A percentile compares a stretch with the other conserved stretches of the same genome.
These are phyloP conservation scores for Hypericum perforatum DNA, from an alignment of 345 rosid species.

Conservation along the genomic window DNA sequence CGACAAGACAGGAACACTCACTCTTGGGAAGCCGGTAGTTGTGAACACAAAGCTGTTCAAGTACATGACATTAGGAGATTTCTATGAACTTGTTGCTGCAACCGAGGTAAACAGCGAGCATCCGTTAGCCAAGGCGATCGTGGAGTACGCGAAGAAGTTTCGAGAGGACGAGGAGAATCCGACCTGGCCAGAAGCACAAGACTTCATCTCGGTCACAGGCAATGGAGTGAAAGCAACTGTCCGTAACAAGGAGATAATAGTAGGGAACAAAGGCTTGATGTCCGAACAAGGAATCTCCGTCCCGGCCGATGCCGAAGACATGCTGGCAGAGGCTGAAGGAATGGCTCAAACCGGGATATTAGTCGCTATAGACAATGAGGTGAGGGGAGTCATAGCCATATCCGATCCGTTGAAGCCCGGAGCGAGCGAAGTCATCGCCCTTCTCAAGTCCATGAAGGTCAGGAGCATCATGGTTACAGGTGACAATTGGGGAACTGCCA, in stretches of 20 bases:
- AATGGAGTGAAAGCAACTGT: constrained; percentile 79
- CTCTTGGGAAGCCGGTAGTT: constrained; percentile 80
- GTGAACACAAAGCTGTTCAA: constrained; percentile 62
- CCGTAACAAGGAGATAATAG: constrained; percentile 43
- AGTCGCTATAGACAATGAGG: constrained; percentile 47
- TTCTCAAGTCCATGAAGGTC: constrained; percentile 72
- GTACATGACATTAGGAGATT: constrained; percentile 58
- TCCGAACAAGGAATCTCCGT: constrained; percentile 28
- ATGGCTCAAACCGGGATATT: constrained; percentile 80
- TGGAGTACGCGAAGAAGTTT: constrained; percentile 71
- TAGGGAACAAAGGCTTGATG: constrained; percentile 83
- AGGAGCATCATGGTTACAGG: constrained; percentile 88
- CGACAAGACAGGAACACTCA: constrained; percentile 97
- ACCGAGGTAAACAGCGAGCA: constrained; percentile 95
- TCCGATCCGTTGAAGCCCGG: constrained; percentile 77
- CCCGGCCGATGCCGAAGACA: constrained; percentile 54
- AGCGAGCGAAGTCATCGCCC: constrained; percentile 59
- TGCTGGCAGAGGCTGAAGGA: constrained; percentile 60
- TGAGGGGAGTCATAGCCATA: constrained; percentile 62
- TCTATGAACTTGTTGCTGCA: constrained; percentile 75
- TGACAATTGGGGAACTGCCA: constrained; percentile 96
- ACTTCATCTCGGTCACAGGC: constrained; percentile 69
- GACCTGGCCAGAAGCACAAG: constrained; percentile 68
- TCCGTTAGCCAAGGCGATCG: constrained; percentile 80
- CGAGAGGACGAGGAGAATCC: constrained; percentile 69